Conservation (phyloP, 768 basidiomycete species). For the Termitomyces sp. region DNA sequence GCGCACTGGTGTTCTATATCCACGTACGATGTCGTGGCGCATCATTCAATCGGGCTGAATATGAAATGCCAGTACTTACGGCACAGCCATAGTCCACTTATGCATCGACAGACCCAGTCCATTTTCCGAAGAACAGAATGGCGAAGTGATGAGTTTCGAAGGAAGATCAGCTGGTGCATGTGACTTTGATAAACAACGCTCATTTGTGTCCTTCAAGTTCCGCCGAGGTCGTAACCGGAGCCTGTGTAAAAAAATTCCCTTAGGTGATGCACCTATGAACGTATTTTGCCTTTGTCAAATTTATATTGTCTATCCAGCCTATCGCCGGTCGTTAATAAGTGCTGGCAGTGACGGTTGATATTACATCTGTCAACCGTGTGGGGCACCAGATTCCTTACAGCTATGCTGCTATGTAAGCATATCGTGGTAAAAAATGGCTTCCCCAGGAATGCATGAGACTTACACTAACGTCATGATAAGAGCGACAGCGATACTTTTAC, state of each 20-base stretch:
- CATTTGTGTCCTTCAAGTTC: neutral
- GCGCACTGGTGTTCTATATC: neutral
- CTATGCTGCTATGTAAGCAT: neutral
- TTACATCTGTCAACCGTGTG: neutral
- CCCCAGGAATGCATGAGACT: neutral
- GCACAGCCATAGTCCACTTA: neutral
- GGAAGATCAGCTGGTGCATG: neutral
- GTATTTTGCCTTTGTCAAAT: neutral
- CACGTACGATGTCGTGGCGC: slow-evolving; percentile 5
- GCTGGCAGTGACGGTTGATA: neutral
- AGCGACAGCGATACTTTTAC: neutral
- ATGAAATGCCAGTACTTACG: neutral
- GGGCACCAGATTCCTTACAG: neutral
- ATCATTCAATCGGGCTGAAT: neutral
- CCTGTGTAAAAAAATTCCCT: neutral
- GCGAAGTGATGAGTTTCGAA: neutral
- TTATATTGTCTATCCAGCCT: neutral
- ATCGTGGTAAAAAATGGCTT: neutral
- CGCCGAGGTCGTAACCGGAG: neutral
- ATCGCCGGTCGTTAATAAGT: neutral
- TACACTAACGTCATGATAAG: neutral
- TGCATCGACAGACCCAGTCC: neutral
- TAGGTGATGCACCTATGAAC: neutral
- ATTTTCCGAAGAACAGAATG: neutral
- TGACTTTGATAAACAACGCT: neutral